Evolutionary conservation across 2,329 filamentous ascomycete genomes (phyloP).

Genomic region (Parascedosporium putredinis): DNA sequence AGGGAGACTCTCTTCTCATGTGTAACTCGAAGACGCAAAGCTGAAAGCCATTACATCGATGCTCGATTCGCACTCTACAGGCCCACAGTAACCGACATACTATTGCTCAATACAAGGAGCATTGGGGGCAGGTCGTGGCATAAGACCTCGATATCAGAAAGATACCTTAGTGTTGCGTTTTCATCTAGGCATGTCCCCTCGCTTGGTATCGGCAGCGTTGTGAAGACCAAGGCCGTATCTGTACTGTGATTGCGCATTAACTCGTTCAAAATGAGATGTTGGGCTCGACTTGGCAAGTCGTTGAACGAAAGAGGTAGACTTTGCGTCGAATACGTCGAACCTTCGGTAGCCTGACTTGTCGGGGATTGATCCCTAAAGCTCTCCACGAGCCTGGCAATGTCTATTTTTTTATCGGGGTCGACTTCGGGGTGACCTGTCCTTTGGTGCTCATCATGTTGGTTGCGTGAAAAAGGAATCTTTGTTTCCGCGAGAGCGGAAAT

Average conservation of each 20-base stretch:
- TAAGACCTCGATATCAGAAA: conserved; percentile 68
- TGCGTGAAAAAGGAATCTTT: conserved; percentile 52
- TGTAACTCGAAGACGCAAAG: no score
- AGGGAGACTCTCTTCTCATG: no score
- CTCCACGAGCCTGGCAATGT: conserved; percentile 33
- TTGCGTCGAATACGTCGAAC: conserved; percentile 45
- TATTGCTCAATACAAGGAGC: conserved; percentile 74
- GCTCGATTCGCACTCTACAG: conserved; percentile 30
- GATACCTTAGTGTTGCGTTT: conserved; percentile 59
- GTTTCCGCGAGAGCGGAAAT: no score
- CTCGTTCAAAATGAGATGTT: conserved; percentile 81
- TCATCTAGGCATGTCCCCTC: conserved; percentile 67
- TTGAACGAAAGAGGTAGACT: conserved; percentile 71
- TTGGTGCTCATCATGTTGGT: conserved; percentile 25
- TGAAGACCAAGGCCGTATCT: conserved; percentile 70
- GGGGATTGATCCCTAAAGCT: conserved; percentile 21
- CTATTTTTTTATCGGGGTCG: conserved; percentile 25
- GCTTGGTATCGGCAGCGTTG: conserved; percentile 69
- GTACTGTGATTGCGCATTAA: conserved; percentile 58
- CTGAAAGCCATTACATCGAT: neutral
- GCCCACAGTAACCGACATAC: conserved; percentile 78
- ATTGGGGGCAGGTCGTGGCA: conserved; percentile 67
- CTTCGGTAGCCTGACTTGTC: conserved; percentile 19
- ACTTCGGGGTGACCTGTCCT: conserved; percentile 24
- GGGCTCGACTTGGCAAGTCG: conserved; percentile 71